Evolutionary conservation across 2,329 filamentous ascomycete genomes (phyloP).

Genomic region (Phaeosphaeriaceae sp.): DNA sequence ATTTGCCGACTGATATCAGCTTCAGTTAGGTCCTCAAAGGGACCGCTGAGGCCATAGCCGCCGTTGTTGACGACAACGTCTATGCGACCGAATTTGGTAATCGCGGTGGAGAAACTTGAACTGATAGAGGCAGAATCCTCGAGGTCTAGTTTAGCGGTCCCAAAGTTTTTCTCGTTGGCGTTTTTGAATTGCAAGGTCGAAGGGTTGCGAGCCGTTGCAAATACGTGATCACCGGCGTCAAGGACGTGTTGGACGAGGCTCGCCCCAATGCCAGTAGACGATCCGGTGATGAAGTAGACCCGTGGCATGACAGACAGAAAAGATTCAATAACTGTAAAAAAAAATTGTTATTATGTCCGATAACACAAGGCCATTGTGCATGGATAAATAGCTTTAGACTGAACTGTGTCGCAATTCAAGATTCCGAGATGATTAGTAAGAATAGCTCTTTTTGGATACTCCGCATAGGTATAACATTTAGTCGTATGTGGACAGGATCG

Average conservation of each 20-base stretch:
- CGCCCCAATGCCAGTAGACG: constrained; percentile 55
- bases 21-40: constrained; percentile 60
- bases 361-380: no score
- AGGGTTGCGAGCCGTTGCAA: constrained; percentile 55
- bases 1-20: constrained; percentile 60
- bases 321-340: no score
- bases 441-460: no score
- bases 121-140: constrained; percentile 54
- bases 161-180: constrained; percentile 55
- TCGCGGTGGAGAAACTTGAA: constrained; percentile 52
- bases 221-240: constrained; percentile 52
- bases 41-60: constrained; percentile 62
- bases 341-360: no score
- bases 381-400: no score
- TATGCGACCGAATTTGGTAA: constrained; percentile 60
- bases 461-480: no score
- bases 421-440: no score
- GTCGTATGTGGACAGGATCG: no score
- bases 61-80: constrained; percentile 69
- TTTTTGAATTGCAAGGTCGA: constrained; percentile 50
- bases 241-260: constrained; percentile 53
- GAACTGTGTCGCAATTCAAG: no score
- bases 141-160: constrained; percentile 61
- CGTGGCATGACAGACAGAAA: no score
- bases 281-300: constrained; percentile 57